Base-by-base conservation (phyloP, 257 asterid species). In the Datura wrightii region DNA sequence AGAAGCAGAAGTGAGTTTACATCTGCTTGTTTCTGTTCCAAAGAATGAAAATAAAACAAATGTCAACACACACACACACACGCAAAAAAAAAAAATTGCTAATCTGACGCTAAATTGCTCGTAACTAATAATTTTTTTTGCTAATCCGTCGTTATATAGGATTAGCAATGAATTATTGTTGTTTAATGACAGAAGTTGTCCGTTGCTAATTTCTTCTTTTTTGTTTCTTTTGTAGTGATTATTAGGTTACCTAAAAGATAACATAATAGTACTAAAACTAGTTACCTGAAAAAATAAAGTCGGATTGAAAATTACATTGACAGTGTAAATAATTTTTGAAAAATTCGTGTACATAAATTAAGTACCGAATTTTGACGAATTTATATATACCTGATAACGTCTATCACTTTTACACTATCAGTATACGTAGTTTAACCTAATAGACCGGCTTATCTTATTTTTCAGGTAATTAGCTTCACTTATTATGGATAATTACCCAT, bases 1-100 rank as follows among this genome's bases (percentile, higher is more conserved):
- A 90, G 81, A 52, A 90, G 55, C 7, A 90, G 86, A 3, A 85
- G 71, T 19, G 88, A 84, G 84, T 88, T 90, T 15, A 85, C 90
- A 71, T 90, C 91, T 3, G 91, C 90, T 82, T 90, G 92, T 72
- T 85, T 88, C 92, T 90, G 92, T 46, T 24, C 42, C 31, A 46
- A 81, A 46, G 70, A 54, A 31, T 39, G 14, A n/a, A 71, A 19
- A 44, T 1, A 50, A 36, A 50, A 24, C 0, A 24, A 48, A 41
- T 3, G 41, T 62, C 24, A 85, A 13, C 11, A 52, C n/a, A 8
- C 10, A 79, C n/a, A 0, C 16, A 16, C 3, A 53, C 31, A 24
- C 31, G 31, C 31, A 79, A 37, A 4, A 8, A 80, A 2, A 36
- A n/a, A 15, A 2, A 10, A 58, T 8, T n/a, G 5, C 3, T 58